Base-by-base conservation (phyloP, 768 basidiomycete genomes). In the Rhodotorula graminis region DNA sequence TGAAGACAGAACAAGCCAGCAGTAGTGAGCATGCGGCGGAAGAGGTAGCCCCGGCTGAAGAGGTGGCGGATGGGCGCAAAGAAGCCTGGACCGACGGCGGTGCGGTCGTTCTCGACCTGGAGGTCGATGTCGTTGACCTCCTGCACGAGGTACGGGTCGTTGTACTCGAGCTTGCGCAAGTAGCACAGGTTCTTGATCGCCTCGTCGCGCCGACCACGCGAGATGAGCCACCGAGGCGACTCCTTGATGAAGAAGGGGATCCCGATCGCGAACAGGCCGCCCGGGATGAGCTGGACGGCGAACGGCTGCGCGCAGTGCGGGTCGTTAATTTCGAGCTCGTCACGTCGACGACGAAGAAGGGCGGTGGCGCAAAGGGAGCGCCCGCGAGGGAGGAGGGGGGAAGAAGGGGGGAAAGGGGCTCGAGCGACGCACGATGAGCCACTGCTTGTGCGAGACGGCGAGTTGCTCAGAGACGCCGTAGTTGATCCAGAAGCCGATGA, bases 401-500 rank as follows among this genome's bases (percentile, higher is more conserved):
- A 23, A 23, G 47, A 21, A 49, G 21, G n/a, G n/a, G n/a, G n/a
- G n/a, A n/a, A 12, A 52, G 37, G 37, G 37, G 37, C 37, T 37
- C 37, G 37, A 37, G 37, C n/a, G 16, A 55, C 53, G n/a, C 53
- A 82, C 74, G 42, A 82, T 80, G 47, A 77, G 55, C 75, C 76
- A 81, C 19, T 61, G 58, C 72, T 61, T n/a, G 27, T 14, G 37
- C 73, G 75, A 71, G 15, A 63, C 56, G 18, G 66, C 56, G 25
- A 77, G 65, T 46, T 60, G 49, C 40, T 65, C 53, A 29, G 58
- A 52, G 2, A 66, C 56, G 59, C 76, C 78, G 64, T 77, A 78
- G 69, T 75, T 74, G 69, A 72, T 63, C 77, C 79, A 81, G 76
- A 78, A 80, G 75, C 84, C 84, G 50, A 84, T 79, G 27, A 85